Evolutionary conservation across 805 yeast species (phyloP).

Genomic region (Lipomyces starkeyi): DNA sequence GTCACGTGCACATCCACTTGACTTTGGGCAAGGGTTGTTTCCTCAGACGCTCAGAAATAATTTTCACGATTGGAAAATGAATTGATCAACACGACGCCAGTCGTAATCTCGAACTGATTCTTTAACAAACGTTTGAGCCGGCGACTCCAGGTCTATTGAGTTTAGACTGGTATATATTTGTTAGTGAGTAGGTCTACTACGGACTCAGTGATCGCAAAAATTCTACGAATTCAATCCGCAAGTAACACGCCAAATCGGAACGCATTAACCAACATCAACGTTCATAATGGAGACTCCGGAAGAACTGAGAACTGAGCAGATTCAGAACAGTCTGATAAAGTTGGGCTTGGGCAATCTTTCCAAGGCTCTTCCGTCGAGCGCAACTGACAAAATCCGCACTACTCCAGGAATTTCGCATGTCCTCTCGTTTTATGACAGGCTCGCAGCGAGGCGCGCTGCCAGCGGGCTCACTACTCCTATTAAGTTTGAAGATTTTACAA

Average conservation of each 20-base stretch:
- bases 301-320: not conserved
- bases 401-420: conserved; percentile 83
- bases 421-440: conserved; percentile 73
- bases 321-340: conserved; percentile 3
- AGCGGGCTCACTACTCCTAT: conserved; percentile 91
- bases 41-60: not conserved
- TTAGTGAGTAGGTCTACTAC: not conserved
- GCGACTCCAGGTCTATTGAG: not conserved
- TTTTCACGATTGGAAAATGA: not conserved
- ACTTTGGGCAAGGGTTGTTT: not conserved
- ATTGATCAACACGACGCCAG: not conserved
- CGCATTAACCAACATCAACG: not conserved
- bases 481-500: conserved; percentile 87
- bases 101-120: not conserved
- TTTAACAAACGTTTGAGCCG: not conserved
- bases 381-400: conserved; percentile 44
- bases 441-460: conserved; percentile 78
- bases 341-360: conserved; percentile 1
- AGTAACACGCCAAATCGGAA: not conserved
- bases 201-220: not conserved
- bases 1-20: not conserved
- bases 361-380: not conserved
- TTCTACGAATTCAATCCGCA: not conserved
- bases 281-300: not conserved
- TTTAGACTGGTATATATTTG: not conserved